A percentile compares a stretch with the other conserved stretches of the same genome.
Conservation (phyloP, 768 basidiomycete genomes). For the Pleurotus platypus region DNA sequence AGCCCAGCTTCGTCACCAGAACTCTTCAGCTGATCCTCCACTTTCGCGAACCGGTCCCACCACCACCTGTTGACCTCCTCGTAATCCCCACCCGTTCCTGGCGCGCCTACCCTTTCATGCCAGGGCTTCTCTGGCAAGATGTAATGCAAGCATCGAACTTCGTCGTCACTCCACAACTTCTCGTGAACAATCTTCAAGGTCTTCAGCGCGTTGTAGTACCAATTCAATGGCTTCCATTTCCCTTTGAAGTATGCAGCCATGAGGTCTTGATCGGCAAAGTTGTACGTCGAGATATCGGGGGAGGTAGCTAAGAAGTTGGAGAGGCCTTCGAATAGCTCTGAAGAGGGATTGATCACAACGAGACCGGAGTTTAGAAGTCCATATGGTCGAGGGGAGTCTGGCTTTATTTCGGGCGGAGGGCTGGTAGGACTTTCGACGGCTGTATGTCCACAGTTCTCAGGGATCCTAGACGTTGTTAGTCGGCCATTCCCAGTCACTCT, state of each 20-base stretch:
- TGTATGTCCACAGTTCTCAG: slow-evolving; percentile 88
- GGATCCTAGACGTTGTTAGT: slow-evolving; percentile 57
- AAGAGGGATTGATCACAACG: slow-evolving; percentile 80
- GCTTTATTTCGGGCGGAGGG: slow-evolving; percentile 22
- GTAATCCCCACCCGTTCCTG: slow-evolving; percentile 35
- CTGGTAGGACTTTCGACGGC: slow-evolving; percentile 45
- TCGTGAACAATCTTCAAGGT: slow-evolving; percentile 74
- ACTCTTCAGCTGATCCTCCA: slow-evolving; percentile 39
- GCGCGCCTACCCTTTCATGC: slow-evolving; percentile 45
- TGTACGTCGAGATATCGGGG: slow-evolving; percentile 36
- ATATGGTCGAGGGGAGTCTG: slow-evolving; percentile 65
- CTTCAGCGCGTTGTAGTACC: slow-evolving; percentile 92
- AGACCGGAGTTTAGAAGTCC: slow-evolving; percentile 87
- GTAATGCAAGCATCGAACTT: slow-evolving; percentile 85
- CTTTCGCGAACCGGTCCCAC: slow-evolving; percentile 65
- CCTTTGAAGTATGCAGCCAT: slow-evolving; percentile 77
- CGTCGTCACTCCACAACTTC: slow-evolving; percentile 78
- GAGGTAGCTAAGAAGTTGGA: slow-evolving; percentile 48
- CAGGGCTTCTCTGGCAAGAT: slow-evolving; percentile 88
- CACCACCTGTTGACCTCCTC: slow-evolving; percentile 67
- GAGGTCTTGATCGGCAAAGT: slow-evolving; percentile 92
- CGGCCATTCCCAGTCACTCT: too few relatives aligned
- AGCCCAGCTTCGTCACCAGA: slow-evolving; percentile 41
- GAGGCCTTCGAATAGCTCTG: slow-evolving; percentile 48
- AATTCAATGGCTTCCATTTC: slow-evolving; percentile 75